A percentile compares a stretch with the other conserved stretches of the same genome.
These are phyloP conservation scores for Penicillium soppii DNA, from an alignment of 495 filamentous ascomycete species.

Conservation along the genomic window DNA sequence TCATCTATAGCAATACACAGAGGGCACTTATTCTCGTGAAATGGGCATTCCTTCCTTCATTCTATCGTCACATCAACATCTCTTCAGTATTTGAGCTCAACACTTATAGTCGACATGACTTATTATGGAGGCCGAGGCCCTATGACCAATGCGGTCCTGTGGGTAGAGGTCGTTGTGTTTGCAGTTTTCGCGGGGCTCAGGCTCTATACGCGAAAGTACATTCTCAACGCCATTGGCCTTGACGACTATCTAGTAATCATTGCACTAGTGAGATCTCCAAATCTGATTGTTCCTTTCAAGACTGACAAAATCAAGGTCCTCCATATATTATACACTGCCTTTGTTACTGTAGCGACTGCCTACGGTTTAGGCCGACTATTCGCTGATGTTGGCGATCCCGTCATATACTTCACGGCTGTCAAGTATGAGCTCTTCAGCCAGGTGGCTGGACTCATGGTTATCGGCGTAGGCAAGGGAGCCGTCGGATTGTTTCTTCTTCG, in stretches of 20 bases:
- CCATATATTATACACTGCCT: constrained; percentile 24
- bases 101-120: constrained; percentile 24
- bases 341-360: constrained; percentile 16
- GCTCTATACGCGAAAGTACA: constrained; percentile 24
- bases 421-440: constrained; percentile 27
- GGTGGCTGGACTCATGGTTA: constrained; percentile 25
- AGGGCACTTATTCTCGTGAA: background rate
- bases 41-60: background rate
- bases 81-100: too few species aligned
- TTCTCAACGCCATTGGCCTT: constrained; percentile 22
- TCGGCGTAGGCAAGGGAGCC: constrained; percentile 23
- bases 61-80: too few species aligned
- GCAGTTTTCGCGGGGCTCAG: constrained; percentile 19
- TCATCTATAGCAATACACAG: background rate
- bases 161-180: constrained; percentile 20
- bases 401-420: constrained; percentile 18
- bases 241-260: constrained; percentile 23
- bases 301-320: constrained; percentile 13
- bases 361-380: constrained; percentile 23
- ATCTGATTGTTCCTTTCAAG: background rate
- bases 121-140: constrained; percentile 26
- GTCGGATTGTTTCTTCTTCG: constrained; percentile 27
- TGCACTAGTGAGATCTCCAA: constrained; percentile 15
- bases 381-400: constrained; percentile 18
- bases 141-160: constrained; percentile 29